Percentiles rank a stretch among this genome's conserved stretches.
These are phyloP conservation scores for Fusarium equiseti DNA, from an alignment of 2,329 filamentous ascomycete species.

Conservation along the genomic window DNA sequence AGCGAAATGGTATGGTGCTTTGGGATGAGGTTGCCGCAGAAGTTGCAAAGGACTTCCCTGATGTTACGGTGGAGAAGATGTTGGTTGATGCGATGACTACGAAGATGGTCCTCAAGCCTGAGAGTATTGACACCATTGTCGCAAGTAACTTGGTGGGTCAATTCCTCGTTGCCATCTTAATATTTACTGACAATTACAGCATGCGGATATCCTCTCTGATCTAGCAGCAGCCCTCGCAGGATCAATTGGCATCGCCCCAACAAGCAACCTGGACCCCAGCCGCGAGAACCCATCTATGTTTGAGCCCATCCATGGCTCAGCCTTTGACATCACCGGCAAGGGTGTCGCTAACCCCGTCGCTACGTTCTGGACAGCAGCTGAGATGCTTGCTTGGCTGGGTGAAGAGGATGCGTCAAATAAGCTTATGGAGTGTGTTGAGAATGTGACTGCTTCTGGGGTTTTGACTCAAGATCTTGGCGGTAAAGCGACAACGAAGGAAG, in stretches of 20 bases:
- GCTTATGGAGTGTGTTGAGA: constrained; percentile 65
- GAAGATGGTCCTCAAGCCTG: constrained; percentile 71
- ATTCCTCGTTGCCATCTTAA: rapidly evolving
- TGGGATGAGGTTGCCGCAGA: constrained; percentile 73
- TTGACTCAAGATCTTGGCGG: constrained; percentile 67
- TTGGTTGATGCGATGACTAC: constrained; percentile 76
- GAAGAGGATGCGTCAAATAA: constrained; percentile 62
- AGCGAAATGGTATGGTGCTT: constrained; percentile 75
- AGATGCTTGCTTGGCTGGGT: constrained; percentile 70
- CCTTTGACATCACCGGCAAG: constrained; percentile 69
- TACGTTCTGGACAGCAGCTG: constrained; percentile 69
- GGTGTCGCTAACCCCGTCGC: constrained; percentile 69
- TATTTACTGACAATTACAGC: constrained; percentile 36
- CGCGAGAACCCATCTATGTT: constrained; percentile 69
- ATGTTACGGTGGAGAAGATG: constrained; percentile 74
- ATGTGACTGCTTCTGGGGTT: constrained; percentile 64
- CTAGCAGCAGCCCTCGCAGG: constrained; percentile 77
- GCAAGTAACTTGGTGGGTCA: constrained; percentile 65
- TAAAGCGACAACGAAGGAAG: constrained; percentile 52
- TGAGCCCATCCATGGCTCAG: constrained; percentile 70
- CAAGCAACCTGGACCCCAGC: constrained; percentile 73
- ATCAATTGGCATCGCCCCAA: constrained; percentile 78
- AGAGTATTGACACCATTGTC: constrained; percentile 72
- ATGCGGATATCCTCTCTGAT: constrained; percentile 77
- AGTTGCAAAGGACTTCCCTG: constrained; percentile 68